Evolutionary conservation across 2,329 filamentous ascomycete species (phyloP), one percentile per base, ranked within the genome.

Genomic region (Trichoderma sp.): DNA sequence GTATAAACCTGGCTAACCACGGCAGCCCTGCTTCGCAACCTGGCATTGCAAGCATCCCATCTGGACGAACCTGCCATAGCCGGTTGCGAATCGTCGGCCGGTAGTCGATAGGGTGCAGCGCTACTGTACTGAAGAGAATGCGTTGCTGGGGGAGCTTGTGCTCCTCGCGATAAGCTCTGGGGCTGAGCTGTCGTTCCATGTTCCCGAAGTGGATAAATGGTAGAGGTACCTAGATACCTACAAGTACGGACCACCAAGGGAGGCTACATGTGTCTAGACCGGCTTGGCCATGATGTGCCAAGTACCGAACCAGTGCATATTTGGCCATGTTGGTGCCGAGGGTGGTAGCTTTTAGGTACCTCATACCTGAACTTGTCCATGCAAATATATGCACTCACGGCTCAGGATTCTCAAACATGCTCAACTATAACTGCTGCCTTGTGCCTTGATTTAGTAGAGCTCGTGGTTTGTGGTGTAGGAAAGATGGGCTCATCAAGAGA

Each of bases 361-460:
- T 9, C 64, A 15, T 57, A 43, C n/a, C 9, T 26, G 8, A 24
- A n/a, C 24, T 15, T 63, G 34, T 12, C 15, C 15, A 34, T 60
- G 57, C 30, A 60, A n/a, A 34, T 67, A 57, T 67, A 39, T 57
- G 53, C 53, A 47, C 26, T 60, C 36, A 47, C 56, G 56, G 56
- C 65, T 58, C n/a, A 21, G 36, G 43, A 36, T 65, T 65, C 30
- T 53, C 65, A 68, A 68, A 68, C 53, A 51, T 64, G 18, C 65
- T 43, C 53, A 43, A 60, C 18, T 60, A 24, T 26, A 34, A n/a
- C 18, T 28, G 30, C 26, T 34, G 26, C 47, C 47, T 66, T 30
- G 18, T 47, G 43, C 43, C n/a, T n/a, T 47, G n/a, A 4, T 11
- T 51, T 51, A n/a, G 43, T 11, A 51, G 43, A 5, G 43, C 43